Percentiles rank a stretch among this genome's conserved stretches.
These are phyloP conservation scores for Prunus yedoensis DNA, from an alignment of 331 rosid species.

Conservation along the genomic window DNA sequence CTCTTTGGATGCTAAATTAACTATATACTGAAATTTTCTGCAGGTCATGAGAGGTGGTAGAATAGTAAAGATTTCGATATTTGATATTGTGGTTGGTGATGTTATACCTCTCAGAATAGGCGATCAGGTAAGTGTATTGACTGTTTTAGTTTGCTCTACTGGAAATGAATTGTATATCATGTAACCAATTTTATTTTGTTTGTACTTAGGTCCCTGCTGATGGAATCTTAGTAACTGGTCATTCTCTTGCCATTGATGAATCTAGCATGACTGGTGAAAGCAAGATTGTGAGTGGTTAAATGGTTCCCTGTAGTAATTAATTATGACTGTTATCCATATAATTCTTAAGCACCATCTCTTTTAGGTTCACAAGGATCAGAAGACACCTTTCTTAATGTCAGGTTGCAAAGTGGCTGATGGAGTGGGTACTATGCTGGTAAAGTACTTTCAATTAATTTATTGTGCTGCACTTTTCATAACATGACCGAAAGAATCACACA, in stretches of 20 bases:
- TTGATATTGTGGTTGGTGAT: constrained; percentile 96
- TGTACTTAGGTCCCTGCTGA: constrained; percentile 84
- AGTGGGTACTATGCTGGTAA: constrained; percentile 93
- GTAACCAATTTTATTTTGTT: constrained; percentile 16
- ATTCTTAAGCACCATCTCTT: constrained; percentile 36
- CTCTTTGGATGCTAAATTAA: constrained; percentile 13
- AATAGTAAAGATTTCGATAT: constrained; percentile 69
- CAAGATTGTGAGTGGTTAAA: constrained; percentile 70
- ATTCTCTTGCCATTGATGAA: constrained; percentile 93
- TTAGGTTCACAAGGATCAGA: constrained; percentile 90
- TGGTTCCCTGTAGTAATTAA: constrained; percentile 12
- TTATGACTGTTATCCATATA: constrained; percentile 24
- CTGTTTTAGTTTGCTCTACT: constrained; percentile 24
- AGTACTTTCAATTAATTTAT: constrained; percentile 13
- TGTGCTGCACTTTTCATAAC: background rate
- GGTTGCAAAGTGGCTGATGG: constrained; percentile 99
- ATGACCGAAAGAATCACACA: background rate
- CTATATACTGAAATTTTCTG: constrained; percentile 21
- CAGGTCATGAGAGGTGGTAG: constrained; percentile 90
- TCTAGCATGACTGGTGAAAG: constrained; percentile 99
- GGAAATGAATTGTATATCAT: constrained; percentile 9
- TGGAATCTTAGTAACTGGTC: constrained; percentile 77
- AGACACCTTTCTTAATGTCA: constrained; percentile 89
- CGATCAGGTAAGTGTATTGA: constrained; percentile 67
- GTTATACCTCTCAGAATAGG: constrained; percentile 92